Evolutionary conservation across 2,329 filamentous ascomycete species (phyloP).

Genomic region (Cercospora beticola): DNA sequence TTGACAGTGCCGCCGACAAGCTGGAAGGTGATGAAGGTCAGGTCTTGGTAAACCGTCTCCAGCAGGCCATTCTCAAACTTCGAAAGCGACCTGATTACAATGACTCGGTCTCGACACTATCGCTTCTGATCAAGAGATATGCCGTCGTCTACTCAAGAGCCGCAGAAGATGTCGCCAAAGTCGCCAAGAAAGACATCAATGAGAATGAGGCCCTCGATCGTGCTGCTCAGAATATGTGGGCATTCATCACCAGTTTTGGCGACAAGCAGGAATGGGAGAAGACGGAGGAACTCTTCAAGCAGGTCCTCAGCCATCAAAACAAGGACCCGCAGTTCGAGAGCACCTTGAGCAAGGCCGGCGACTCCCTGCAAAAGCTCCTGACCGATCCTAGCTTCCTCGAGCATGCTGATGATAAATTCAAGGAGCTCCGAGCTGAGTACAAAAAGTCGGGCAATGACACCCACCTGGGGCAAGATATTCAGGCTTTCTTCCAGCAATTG

Average conservation of each 20-base stretch:
- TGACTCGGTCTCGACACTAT: slow-evolving; percentile 78
- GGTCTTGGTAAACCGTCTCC: slow-evolving; percentile 71
- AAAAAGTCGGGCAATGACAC: slow-evolving; percentile 63
- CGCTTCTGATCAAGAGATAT: slow-evolving; percentile 74
- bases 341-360: slow-evolving; percentile 70
- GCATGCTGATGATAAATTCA: slow-evolving; percentile 65
- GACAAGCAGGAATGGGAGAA: slow-evolving; percentile 72
- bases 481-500: slow-evolving; percentile 67
- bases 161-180: slow-evolving; percentile 64
- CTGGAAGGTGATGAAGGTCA: slow-evolving; percentile 70
- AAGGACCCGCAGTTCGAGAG: slow-evolving; percentile 81
- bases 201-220: slow-evolving; percentile 72
- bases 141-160: slow-evolving; percentile 74
- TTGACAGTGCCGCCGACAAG: slow-evolving; percentile 72
- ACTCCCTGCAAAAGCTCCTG: slow-evolving; percentile 74
- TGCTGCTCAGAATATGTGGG: slow-evolving; percentile 78
- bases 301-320: slow-evolving; percentile 70
- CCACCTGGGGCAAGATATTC: slow-evolving; percentile 69
- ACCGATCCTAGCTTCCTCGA: slow-evolving; percentile 86
- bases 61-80: slow-evolving; percentile 71
- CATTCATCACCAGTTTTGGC: slow-evolving; percentile 76
- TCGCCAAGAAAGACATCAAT: slow-evolving; percentile 68
- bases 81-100: slow-evolving; percentile 78
- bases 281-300: slow-evolving; percentile 66
- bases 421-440: slow-evolving; percentile 58